Evolutionary conservation across 2,329 filamentous ascomycete species (phyloP).

Genomic region (Cladosporium sp.): DNA sequence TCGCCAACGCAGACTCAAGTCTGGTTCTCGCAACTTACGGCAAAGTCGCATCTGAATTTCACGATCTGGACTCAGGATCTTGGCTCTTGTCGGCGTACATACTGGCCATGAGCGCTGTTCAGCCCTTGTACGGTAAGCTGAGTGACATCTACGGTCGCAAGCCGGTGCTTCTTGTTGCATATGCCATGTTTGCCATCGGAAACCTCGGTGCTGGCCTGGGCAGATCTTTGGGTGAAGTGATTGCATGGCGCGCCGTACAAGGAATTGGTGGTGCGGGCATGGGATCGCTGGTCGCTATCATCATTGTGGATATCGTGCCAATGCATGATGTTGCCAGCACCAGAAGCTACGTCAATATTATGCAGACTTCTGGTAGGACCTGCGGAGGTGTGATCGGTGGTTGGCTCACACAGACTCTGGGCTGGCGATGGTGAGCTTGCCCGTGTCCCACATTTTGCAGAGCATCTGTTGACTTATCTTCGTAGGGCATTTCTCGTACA

Average conservation of each 20-base stretch:
- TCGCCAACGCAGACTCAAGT: slow-evolving; percentile 64
- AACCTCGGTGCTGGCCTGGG: slow-evolving; percentile 43
- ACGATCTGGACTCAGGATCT: slow-evolving; percentile 41
- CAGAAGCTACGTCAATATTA: slow-evolving; percentile 54
- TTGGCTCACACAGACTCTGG: slow-evolving; percentile 60
- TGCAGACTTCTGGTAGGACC: slow-evolving; percentile 51
- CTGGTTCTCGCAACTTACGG: slow-evolving; percentile 67
- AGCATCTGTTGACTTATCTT: not conserved
- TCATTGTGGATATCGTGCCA: slow-evolving; percentile 39
- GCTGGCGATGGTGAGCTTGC: slow-evolving; percentile 61
- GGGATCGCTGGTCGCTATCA: slow-evolving; percentile 47
- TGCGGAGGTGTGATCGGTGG: slow-evolving; percentile 60
- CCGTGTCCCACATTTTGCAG: not conserved
- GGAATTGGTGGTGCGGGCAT: slow-evolving; percentile 50
- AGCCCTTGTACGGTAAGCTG: slow-evolving; percentile 47
- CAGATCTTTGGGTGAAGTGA: slow-evolving; percentile 45
- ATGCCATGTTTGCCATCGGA: slow-evolving; percentile 44
- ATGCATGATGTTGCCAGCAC: slow-evolving; percentile 39
- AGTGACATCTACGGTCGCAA: slow-evolving; percentile 50
- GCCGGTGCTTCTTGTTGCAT: slow-evolving; percentile 40
- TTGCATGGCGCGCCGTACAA: slow-evolving; percentile 45
- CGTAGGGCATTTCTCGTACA: slow-evolving; percentile 59
- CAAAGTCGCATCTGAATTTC: slow-evolving; percentile 50
- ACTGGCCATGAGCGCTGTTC: slow-evolving; percentile 44
- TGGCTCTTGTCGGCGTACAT: slow-evolving; percentile 50